Conservation (phyloP, 345 rosid genomes). For the Hibiscus trionum region DNA sequence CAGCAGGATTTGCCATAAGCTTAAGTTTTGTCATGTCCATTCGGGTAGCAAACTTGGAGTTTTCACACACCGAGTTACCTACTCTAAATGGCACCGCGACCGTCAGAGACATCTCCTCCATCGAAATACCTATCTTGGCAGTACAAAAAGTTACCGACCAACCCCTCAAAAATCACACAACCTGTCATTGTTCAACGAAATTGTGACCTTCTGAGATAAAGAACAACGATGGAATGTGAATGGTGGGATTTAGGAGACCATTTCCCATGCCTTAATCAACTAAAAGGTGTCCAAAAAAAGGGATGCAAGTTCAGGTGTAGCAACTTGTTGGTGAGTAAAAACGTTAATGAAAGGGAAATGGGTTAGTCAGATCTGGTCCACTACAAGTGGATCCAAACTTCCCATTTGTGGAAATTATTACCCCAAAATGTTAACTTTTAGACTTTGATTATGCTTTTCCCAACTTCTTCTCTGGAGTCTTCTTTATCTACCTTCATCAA, state of each 20-base stretch:
- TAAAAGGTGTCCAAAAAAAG: conserved; percentile 12
- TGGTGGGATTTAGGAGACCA: conserved; percentile 23
- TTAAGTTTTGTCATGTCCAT: conserved; percentile 32
- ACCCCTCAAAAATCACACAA: conserved; percentile 28
- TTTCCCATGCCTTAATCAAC: conserved; percentile 40
- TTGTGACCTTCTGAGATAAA: conserved; percentile 31
- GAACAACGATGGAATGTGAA: conserved; percentile 27
- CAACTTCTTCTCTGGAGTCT: conserved; percentile 29
- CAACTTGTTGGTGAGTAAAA: conserved; percentile 21
- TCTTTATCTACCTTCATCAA: conserved; percentile 35
- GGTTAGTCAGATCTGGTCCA: too few species aligned
- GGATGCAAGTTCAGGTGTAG: conserved; percentile 22
- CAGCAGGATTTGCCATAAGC: conserved; percentile 30
- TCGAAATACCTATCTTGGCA: conserved; percentile 39
- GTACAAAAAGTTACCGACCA: conserved; percentile 37
- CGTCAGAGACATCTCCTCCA: conserved; percentile 53
- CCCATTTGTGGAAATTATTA: conserved; percentile 27
- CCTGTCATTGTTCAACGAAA: conserved; percentile 48
- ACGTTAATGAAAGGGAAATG: conserved; percentile 21
- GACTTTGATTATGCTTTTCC: conserved; percentile 17
- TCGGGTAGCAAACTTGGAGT: conserved; percentile 24
- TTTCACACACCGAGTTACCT: conserved; percentile 43
- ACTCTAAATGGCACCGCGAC: conserved; percentile 46
- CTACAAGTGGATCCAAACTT: conserved; percentile 22
- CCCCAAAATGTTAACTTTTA: conserved; percentile 11